Evolutionary conservation across 257 asterid species (phyloP), one percentile per base, ranked within the genome.

Genomic region (Solanum megistacrolobum): DNA sequence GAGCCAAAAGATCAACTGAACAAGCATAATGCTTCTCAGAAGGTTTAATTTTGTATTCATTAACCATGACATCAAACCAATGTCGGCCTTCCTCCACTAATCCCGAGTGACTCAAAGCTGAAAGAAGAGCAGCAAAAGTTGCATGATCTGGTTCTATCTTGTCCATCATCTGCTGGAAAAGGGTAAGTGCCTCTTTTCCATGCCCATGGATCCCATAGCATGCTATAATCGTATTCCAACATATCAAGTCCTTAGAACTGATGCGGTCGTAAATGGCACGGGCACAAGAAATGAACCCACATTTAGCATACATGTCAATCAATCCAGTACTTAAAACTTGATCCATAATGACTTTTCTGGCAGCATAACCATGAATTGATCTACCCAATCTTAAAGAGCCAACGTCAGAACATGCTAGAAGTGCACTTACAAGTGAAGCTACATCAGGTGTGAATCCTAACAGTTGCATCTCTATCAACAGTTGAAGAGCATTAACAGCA

Each of bases 91-190:
- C 93, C 41, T 89, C 93, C 8, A 93, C 99, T 76, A 96, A 86
- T 41, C 98, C 98, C 0, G 98, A 93, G 91, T 95, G 99, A 86
- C 98, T 93, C 91, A 93, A 43, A 43, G 98, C 98, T 20, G 99
- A 94, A 38, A 95, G 93, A 75, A 96, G 95, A 83, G 98, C 92
- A 78, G 99, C 95, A 92, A 96, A 96, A 58, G 99, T 95, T 23
- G 93, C 98, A 87, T 96, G 93, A 86, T 95, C 98, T 25, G 99
- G 98, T 85, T 88, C 89, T 14, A 87, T 65, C 66, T 90, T 46
- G 62, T 89, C 88, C 18, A 88, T 89, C 98, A 96, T 93, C 83
- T 74, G 89, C 27, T 74, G 89, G 93, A 96, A 94, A 84, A 93
- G 89, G 0, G 88, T 65, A n/a, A 94, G 94, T 12, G 96, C 96